Percentiles rank a stretch among this genome's conserved stretches.
Conservation (phyloP, 495 filamentous ascomycete genomes). For the Podospora pseudocomata region DNA sequence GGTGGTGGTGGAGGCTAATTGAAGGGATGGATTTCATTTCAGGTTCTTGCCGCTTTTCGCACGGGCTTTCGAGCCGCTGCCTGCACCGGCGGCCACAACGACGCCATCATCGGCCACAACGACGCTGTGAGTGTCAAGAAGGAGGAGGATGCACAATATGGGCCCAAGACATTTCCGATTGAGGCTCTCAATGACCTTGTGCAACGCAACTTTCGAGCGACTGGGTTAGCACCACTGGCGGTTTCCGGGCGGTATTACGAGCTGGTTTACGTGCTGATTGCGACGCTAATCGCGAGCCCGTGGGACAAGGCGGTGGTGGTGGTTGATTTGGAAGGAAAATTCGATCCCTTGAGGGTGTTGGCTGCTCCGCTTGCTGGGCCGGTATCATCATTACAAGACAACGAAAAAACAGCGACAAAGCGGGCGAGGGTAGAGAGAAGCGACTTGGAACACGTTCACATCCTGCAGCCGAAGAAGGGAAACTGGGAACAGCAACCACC, state of each 20-base stretch:
- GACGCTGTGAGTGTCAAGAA: background rate
- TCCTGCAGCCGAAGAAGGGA: conserved; percentile 32
- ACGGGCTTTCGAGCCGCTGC: conserved; percentile 32
- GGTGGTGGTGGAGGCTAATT: background rate
- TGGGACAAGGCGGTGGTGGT: conserved; percentile 59
- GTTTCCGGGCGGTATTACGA: conserved; percentile 56
- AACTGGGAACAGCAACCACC: conserved; percentile 7
- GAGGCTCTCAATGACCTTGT: conserved; percentile 40
- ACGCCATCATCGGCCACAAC: background rate
- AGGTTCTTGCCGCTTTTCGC: conserved; percentile 47
- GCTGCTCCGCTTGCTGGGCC: conserved; percentile 1
- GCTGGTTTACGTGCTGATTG: conserved; percentile 62
- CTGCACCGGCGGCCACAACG: background rate
- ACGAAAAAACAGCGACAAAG: background rate
- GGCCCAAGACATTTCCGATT: conserved; percentile 35
- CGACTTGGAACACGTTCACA: conserved; percentile 41
- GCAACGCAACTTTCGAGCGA: conserved; percentile 35
- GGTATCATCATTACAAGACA: background rate
- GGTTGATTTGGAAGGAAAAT: conserved; percentile 66
- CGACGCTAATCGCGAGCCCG: conserved; percentile 53
- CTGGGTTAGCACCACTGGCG: conserved; percentile 36
- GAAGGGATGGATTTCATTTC: background rate
- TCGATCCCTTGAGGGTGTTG: conserved; percentile 57
- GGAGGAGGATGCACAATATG: background rate
- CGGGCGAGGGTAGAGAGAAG: background rate